phyloP scores from a whole-genome alignment of 176 grass and related monocot genomes.

The Triticum turgidum region DNA sequence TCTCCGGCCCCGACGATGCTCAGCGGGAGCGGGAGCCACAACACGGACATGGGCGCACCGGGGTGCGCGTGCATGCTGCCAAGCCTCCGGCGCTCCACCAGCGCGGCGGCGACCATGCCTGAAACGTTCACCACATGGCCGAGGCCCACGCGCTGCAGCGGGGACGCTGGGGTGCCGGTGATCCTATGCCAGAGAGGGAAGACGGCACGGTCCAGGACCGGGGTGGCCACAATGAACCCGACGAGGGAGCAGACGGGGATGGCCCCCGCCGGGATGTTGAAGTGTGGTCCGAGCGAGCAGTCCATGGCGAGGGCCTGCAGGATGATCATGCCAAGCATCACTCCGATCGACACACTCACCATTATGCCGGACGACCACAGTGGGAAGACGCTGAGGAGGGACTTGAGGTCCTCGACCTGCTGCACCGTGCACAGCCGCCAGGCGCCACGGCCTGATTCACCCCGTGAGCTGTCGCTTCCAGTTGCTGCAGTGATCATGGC shows the following conservation, averaged over 20 bases:
- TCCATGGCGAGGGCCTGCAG: slow-evolving; percentile 56
- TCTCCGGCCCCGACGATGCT: slow-evolving; percentile 26
- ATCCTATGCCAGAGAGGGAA: slow-evolving; percentile 33
- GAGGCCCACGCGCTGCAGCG: slow-evolving; percentile 43
- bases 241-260: slow-evolving; percentile 1
- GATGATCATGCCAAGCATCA: slow-evolving; percentile 29
- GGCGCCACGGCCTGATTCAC: slow-evolving; percentile 14
- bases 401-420: slow-evolving; percentile 50
- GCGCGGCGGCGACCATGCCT: slow-evolving; percentile 25
- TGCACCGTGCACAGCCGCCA: slow-evolving; percentile 20
- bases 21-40: slow-evolving; percentile 49
- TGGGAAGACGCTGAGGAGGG: slow-evolving; percentile 33
- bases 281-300: slow-evolving; percentile 38
- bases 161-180: background rate
- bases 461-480: background rate
- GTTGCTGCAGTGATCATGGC: slow-evolving; percentile 24
- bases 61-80: background rate
- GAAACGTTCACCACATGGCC: slow-evolving; percentile 34
- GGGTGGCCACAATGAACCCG: slow-evolving; percentile 1
- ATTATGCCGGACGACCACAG: slow-evolving; percentile 39
- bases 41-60: slow-evolving; percentile 38
- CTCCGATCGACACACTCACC: slow-evolving; percentile 35
- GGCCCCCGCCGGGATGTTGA: slow-evolving; percentile 42
- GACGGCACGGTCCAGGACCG: slow-evolving; percentile 31
- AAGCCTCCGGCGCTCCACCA: slow-evolving; percentile 36